A percentile compares a stretch with the other conserved stretches of the same genome.
Conservation (phyloP, 2,329 filamentous ascomycete species). For the Cladosporium sp. region DNA sequence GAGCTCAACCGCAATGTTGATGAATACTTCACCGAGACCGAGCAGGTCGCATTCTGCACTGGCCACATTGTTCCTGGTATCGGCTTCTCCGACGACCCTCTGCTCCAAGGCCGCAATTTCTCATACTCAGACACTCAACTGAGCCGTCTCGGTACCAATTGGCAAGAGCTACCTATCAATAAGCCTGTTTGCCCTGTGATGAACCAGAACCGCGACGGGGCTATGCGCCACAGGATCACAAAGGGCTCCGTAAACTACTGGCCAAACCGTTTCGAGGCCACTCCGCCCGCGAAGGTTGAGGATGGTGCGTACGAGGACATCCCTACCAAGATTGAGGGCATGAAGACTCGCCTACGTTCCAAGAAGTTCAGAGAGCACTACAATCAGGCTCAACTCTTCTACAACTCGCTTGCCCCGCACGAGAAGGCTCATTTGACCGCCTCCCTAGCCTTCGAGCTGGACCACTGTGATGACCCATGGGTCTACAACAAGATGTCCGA, state of each 20-base stretch:
- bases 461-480: conserved; percentile 76
- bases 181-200: conserved; percentile 51
- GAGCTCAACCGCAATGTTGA: conserved; percentile 78
- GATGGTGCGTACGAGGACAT: conserved; percentile 72
- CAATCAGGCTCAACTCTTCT: conserved; percentile 79
- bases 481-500: conserved; percentile 71
- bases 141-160: conserved; percentile 70
- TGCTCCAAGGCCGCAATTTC: conserved; percentile 72
- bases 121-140: conserved; percentile 69
- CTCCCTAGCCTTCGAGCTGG: conserved; percentile 69
- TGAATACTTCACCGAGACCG: conserved; percentile 79
- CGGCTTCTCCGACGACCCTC: conserved; percentile 73
- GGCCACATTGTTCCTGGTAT: conserved; percentile 77
- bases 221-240: conserved; percentile 69
- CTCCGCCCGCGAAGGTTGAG: conserved; percentile 60
- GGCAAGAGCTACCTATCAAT: conserved; percentile 76
- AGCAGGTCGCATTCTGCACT: conserved; percentile 82
- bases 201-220: conserved; percentile 40
- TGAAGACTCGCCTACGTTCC: conserved; percentile 68
- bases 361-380: conserved; percentile 77
- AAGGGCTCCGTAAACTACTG: conserved; percentile 76
- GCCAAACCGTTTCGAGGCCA: conserved; percentile 68
- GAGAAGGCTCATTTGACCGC: conserved; percentile 65
- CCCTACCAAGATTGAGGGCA: conserved; percentile 63
- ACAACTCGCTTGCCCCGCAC: conserved; percentile 68